Evolutionary conservation across 2,329 filamentous ascomycete species (phyloP).

Genomic region (Colletotrichum eleusines): DNA sequence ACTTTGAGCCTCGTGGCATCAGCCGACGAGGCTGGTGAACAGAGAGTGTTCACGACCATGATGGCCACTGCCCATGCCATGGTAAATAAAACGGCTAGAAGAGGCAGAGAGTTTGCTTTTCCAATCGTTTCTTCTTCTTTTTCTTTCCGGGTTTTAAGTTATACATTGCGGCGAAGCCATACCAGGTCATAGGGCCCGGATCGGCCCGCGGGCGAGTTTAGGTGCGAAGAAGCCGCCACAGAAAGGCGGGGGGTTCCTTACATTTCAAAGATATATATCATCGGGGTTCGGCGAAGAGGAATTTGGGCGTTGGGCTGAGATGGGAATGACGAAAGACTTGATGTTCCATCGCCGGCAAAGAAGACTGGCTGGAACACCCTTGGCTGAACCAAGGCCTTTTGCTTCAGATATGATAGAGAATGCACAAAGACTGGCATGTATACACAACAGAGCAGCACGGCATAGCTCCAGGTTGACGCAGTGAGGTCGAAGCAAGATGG

Average conservation of each 20-base stretch:
- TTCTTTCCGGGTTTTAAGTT: neutral
- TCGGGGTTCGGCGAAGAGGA: neutral
- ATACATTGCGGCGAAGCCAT: neutral
- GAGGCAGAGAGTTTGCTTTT: neutral
- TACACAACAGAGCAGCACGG: conserved; percentile 10
- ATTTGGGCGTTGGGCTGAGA: conserved; percentile 27
- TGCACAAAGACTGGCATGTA: conserved; percentile 38
- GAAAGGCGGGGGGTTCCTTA: neutral
- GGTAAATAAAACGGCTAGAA: neutral
- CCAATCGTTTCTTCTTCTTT: neutral
- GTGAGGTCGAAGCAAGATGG: too few species aligned
- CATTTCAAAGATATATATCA: conserved; percentile 12
- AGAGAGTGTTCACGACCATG: conserved; percentile 3
- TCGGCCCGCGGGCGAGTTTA: neutral
- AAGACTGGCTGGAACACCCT: conserved; percentile 19
- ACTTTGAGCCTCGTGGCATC: conserved; percentile 55
- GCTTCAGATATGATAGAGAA: conserved; percentile 37
- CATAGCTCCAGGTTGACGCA: neutral
- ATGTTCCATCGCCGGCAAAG: conserved; percentile 8
- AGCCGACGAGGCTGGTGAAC: conserved; percentile 54
- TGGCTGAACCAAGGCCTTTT: conserved; percentile 2
- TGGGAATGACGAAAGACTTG: conserved; percentile 10
- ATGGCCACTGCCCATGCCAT: neutral
- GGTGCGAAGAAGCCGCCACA: neutral
- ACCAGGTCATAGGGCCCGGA: neutral